These are phyloP conservation scores for Zygnema cylindricum DNA, from an alignment of 139 green algal genomes.

Conservation along the genomic window DNA sequence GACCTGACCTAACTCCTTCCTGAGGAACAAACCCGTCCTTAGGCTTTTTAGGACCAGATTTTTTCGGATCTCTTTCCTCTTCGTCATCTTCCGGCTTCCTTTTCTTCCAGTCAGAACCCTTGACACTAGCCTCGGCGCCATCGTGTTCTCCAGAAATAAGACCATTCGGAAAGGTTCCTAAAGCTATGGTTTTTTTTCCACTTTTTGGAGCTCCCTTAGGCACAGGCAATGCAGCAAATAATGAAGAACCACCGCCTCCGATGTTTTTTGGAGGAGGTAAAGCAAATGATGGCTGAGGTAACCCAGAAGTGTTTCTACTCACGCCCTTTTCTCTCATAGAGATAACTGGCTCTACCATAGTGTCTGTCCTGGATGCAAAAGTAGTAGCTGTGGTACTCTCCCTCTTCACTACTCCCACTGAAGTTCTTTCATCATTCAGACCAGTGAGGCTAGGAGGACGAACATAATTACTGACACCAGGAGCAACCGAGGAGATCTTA, in stretches of 20 bases:
- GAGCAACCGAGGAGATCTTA: neutral
- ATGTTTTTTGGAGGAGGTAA: neutral
- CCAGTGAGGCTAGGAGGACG: neutral
- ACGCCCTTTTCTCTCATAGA: too few relatives aligned
- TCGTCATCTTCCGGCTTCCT: constrained; percentile 28
- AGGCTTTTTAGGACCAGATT: constrained; percentile 9
- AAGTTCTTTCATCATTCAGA: neutral
- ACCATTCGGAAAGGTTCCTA: neutral
- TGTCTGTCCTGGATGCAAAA: too few relatives aligned
- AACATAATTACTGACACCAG: neutral
- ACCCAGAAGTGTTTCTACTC: too few relatives aligned
- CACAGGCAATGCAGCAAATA: constrained; percentile 4
- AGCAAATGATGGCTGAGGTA: too few relatives aligned
- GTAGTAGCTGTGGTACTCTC: neutral
- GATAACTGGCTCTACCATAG: too few relatives aligned
- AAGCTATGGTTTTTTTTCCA: neutral
- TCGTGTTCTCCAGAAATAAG: neutral
- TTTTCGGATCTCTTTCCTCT: neutral
- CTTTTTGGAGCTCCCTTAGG: neutral
- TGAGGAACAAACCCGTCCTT: constrained; percentile 21
- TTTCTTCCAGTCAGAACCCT: constrained; percentile 1
- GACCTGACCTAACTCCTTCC: constrained; percentile 28
- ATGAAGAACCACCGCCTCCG: neutral
- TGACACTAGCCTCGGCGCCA: neutral
- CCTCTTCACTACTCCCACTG: neutral